Conservation (phyloP, 345 rosid genomes). For the Gossypium sturtianum region DNA sequence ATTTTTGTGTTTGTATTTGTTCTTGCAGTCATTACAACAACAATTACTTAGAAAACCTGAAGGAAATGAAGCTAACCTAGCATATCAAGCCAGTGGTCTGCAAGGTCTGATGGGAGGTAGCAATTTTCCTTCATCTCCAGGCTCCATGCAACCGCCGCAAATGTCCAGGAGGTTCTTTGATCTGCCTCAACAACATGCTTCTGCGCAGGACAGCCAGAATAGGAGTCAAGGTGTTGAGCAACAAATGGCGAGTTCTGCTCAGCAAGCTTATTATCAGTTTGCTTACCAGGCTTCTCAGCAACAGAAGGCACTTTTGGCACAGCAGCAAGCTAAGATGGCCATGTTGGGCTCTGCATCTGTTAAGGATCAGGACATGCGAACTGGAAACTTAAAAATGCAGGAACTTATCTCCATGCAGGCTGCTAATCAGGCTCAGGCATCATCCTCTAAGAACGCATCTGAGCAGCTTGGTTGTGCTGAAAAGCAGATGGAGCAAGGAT, state of each 20-base stretch:
- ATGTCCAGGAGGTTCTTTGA: conserved; percentile 76
- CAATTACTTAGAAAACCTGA: conserved; percentile 68
- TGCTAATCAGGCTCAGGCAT: conserved; percentile 67
- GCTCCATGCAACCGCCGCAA: conserved; percentile 76
- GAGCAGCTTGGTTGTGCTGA: conserved; percentile 62
- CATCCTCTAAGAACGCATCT: conserved; percentile 63
- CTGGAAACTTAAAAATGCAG: conserved; percentile 74
- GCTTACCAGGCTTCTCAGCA: conserved; percentile 69
- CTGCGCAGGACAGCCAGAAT: conserved; percentile 63
- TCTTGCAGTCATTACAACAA: conserved; percentile 53
- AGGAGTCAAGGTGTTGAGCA: conserved; percentile 54
- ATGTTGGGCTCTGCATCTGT: conserved; percentile 43
- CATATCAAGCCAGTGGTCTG: conserved; percentile 69
- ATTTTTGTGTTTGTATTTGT: conserved; percentile 10
- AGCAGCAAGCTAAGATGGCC: conserved; percentile 80
- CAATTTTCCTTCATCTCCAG: conserved; percentile 55
- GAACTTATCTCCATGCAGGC: conserved; percentile 71
- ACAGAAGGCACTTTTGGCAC: conserved; percentile 52
- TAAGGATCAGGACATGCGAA: conserved; percentile 63
- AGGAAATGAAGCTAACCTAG: conserved; percentile 61
- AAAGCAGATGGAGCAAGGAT: conserved; percentile 59
- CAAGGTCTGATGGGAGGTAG: conserved; percentile 70
- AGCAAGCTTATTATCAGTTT: conserved; percentile 80
- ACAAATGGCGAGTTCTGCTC: conserved; percentile 64
- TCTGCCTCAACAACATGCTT: conserved; percentile 60